A percentile compares a stretch with the other conserved stretches of the same genome.
phyloP scores from a whole-genome alignment of 2,329 filamentous ascomycete genomes.

The Dendrostoma leiphaemia region DNA sequence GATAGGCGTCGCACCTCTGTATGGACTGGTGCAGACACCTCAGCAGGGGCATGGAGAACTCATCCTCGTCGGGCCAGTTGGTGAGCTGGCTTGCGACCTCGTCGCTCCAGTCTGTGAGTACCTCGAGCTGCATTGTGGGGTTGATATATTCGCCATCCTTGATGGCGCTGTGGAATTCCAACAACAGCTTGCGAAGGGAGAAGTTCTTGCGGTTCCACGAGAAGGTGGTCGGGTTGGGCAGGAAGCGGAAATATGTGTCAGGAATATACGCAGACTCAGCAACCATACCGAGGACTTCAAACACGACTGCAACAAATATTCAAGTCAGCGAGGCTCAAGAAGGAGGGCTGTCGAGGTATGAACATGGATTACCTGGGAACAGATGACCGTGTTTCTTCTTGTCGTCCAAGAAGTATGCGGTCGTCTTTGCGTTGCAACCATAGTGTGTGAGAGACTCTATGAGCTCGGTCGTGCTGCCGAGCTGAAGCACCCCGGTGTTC shows the following conservation, averaged over 20 bases:
- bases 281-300: constrained; percentile 60
- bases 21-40: constrained; percentile 39
- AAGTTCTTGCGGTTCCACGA: constrained; percentile 52
- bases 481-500: constrained; percentile 42
- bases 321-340: constrained; percentile 20
- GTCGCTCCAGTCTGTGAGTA: constrained; percentile 11
- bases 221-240: constrained; percentile 56
- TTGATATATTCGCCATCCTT: constrained; percentile 19
- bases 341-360: neutral
- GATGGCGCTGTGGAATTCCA: constrained; percentile 35
- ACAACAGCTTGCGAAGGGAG: constrained; percentile 39
- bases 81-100: constrained; percentile 17
- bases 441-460: constrained; percentile 50
- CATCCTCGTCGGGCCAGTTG: constrained; percentile 4
- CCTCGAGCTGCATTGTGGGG: constrained; percentile 12
- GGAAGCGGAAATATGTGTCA: constrained; percentile 48
- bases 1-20: constrained; percentile 40
- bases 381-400: constrained; percentile 43
- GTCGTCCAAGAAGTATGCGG: constrained; percentile 40
- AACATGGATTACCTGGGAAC: constrained; percentile 44
- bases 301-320: constrained; percentile 41
- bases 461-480: constrained; percentile 49
- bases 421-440: constrained; percentile 52
- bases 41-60: constrained; percentile 34
- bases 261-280: constrained; percentile 47